phyloP scores from a whole-genome alignment of 1,139 yeast genomes.

The Suhomyces choctaworum region DNA sequence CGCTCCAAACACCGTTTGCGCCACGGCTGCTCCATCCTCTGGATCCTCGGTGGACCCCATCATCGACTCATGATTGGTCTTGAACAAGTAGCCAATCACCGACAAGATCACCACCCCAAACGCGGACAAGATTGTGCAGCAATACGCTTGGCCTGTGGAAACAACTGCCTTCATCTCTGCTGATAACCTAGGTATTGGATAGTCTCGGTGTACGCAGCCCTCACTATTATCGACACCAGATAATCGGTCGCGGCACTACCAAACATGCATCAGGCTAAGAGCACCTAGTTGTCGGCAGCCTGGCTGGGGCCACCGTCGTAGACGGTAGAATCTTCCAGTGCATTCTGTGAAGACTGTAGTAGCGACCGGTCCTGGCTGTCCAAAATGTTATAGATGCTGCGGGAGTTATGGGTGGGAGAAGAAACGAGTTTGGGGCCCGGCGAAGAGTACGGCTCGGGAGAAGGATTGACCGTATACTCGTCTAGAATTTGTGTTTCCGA shows the following conservation, averaged over 20 bases:
- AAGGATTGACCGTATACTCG: background rate
- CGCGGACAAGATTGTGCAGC: slow-evolving; percentile 88
- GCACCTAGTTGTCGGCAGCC: background rate
- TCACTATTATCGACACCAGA: background rate
- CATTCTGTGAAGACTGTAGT: background rate
- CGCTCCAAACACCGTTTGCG: slow-evolving; percentile 86
- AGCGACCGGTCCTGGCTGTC: background rate
- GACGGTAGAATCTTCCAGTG: slow-evolving; percentile 5
- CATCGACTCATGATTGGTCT: slow-evolving; percentile 82
- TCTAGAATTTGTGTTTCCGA: background rate
- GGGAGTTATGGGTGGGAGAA: slow-evolving; percentile 4
- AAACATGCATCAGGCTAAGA: too few relatives aligned
- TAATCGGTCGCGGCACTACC: too few relatives aligned
- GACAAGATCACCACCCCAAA: slow-evolving; percentile 88
- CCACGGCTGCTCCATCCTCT: slow-evolving; percentile 90
- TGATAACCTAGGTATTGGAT: too few relatives aligned
- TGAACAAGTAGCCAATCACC: slow-evolving; percentile 79
- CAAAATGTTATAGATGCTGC: background rate
- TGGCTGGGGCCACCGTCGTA: slow-evolving; percentile 4
- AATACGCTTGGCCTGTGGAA: slow-evolving; percentile 81
- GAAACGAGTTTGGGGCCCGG: slow-evolving; percentile 6
- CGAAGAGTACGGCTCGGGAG: slow-evolving; percentile 3
- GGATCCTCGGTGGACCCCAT: slow-evolving; percentile 92
- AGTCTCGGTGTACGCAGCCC: too few relatives aligned
- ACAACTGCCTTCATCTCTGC: slow-evolving; percentile 29